These are phyloP conservation scores for Casuarina glauca DNA, from an alignment of 306 rosid genomes.

Conservation along the genomic window DNA sequence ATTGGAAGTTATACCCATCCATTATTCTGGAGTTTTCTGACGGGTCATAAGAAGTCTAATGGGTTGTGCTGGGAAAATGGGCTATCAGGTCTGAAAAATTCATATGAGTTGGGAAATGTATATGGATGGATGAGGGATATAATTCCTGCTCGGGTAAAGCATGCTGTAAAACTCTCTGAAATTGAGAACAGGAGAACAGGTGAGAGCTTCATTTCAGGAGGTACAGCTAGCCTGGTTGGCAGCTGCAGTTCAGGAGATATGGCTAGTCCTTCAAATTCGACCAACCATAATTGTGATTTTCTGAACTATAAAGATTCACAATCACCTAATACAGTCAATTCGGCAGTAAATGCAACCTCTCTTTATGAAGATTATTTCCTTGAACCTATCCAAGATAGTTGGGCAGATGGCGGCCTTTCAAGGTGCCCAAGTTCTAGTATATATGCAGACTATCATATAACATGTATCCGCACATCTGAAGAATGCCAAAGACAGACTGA, in stretches of 20 bases:
- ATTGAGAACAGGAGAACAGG: constrained; percentile 35
- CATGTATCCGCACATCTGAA: constrained; percentile 29
- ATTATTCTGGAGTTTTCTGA: constrained; percentile 47
- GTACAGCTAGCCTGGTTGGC: constrained; percentile 16
- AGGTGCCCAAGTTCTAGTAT: constrained; percentile 35
- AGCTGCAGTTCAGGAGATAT: constrained; percentile 35
- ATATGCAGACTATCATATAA: constrained; percentile 41
- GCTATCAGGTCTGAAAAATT: constrained; percentile 40
- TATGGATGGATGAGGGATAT: constrained; percentile 49
- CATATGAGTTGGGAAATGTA: constrained; percentile 39
- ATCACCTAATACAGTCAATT: constrained; percentile 28
- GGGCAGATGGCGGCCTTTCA: constrained; percentile 33
- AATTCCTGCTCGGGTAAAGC: constrained; percentile 29
- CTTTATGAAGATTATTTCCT: constrained; percentile 56
- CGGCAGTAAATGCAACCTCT: constrained; percentile 34
- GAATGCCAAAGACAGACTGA: constrained; percentile 35
- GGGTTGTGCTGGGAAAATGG: constrained; percentile 42
- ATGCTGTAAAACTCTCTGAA: constrained; percentile 30
- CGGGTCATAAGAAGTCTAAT: constrained; percentile 26
- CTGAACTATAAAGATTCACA: constrained; percentile 18
- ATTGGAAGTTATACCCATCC: constrained; percentile 34
- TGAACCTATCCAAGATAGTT: constrained; percentile 31
- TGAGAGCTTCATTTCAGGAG: constrained; percentile 22
- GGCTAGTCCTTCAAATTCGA: constrained; percentile 29
- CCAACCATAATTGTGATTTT: constrained; percentile 27